Evolutionary conservation across 192 early-diverging fungal genomes (phyloP), one percentile per base, ranked within the genome.

Genomic region (Martensiomyces pterosporus): DNA sequence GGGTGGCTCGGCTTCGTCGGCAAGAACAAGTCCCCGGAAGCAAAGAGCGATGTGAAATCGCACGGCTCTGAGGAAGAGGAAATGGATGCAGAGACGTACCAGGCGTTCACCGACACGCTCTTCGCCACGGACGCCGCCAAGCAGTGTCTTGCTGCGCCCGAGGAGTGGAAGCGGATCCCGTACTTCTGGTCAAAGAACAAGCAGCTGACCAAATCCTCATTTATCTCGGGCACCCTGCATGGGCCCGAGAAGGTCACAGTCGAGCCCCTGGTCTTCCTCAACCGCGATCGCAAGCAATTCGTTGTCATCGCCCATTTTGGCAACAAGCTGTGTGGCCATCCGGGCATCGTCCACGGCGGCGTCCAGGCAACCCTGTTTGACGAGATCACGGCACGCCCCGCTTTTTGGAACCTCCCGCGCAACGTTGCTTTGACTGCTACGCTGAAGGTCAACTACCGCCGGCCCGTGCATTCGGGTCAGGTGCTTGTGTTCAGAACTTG

Each of bases 271-370:
- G 43, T 53, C 32, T 76, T 76, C 52, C 38, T 75, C 45, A 60
- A 60, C 34, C 60, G 62, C 26, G 60, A 75, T 46, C 60, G 72
- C 57, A 59, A 69, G 43, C 48, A 52, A 53, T 68, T 75, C 55
- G 57, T 75, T n/a, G 48, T 61, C 18, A 40, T 90, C 2, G 24
- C 81, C 14, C 88, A 93, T 59, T 43, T 90, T 19, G 90, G 90
- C 7, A 75, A 65, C 9, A 49, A 73, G 0, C 57, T 90, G 16
- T 89, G 84, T 24, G 88, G 90, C 8, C 90, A 93, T 60, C 74
- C 81, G 16, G 80, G 79, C 33, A 89, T 93, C 43, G 73, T 83
- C 33, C 90, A 93, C 51, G 90, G 90, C 27, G 88, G 84, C 24
- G 67, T 88, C 7, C 73, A 82, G 33, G 85, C 86, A 1, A 88